Percentiles rank a stretch among this genome's conserved stretches.
Evolutionary conservation across 208 protist genomes (phyloP).

Genomic region (Herpetomonas muscarum): DNA sequence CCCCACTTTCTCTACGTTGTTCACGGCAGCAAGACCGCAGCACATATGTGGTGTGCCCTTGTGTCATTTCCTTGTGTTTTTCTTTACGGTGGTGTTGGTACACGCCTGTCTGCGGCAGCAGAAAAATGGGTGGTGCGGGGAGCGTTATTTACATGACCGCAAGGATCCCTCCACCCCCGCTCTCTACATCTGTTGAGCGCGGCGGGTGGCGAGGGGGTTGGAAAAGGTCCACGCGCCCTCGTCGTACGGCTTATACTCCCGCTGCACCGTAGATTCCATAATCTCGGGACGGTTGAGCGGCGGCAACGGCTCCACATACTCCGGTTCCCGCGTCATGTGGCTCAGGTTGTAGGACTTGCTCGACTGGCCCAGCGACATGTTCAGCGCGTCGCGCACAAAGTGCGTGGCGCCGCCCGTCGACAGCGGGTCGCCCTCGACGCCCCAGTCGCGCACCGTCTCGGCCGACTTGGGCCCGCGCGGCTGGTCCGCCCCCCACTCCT

Average conservation of each 20-base stretch:
- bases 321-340: constrained; percentile 73
- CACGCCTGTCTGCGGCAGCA: too few species aligned
- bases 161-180: too few species aligned
- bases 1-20: too few species aligned
- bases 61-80: too few species aligned
- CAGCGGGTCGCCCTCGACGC: constrained; percentile 61
- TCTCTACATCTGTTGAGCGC: constrained; percentile 30
- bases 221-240: constrained; percentile 25
- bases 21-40: too few species aligned
- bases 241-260: constrained; percentile 27
- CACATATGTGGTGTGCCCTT: too few species aligned
- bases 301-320: constrained; percentile 57
- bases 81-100: too few species aligned
- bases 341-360: constrained; percentile 70
- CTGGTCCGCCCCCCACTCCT: constrained; percentile 67
- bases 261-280: constrained; percentile 55
- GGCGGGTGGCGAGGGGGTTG: constrained; percentile 52
- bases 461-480: constrained; percentile 40
- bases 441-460: constrained; percentile 74
- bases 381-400: constrained; percentile 67
- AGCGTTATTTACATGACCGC: too few species aligned
- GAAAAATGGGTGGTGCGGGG: background rate
- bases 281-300: constrained; percentile 55
- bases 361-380: constrained; percentile 41
- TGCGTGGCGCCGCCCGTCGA: constrained; percentile 35